Evolutionary conservation across 768 basidiomycete genomes (phyloP), one percentile per base, ranked within the genome.

Genomic region (Artomyces pyxidatus): DNA sequence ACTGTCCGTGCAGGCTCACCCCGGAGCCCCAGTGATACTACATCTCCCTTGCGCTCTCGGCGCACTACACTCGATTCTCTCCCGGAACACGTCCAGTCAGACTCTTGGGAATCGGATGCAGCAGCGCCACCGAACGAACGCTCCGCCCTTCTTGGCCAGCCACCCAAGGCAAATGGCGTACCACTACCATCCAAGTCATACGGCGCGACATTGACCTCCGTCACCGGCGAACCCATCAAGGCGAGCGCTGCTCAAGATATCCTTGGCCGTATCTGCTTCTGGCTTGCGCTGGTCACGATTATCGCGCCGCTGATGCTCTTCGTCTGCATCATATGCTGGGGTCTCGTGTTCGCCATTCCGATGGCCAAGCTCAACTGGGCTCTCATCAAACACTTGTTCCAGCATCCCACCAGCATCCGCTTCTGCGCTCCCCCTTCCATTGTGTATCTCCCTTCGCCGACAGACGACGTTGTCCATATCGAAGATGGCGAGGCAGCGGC

Each of bases 331-430:
- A 69, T 91, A 45, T 98, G 96, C 69, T 99, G 94, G 93, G 92
- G 76, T n/a, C 74, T 92, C 52, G 83, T 99, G 52, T 75, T 99
- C 63, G 88, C 94, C 49, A 88, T 99, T 55, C 96, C 96, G 3
- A 99, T 99, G 96, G 96, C 94, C 27, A 95, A 87, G 64, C 76
- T 99, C 44, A 90, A 83, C 57, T 98, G 95, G 95, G 89, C 81
- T n/a, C 76, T 99, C 38, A 75, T 98, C 61, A 81, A 83, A 40
- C 77, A 88, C 63, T 74, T 99, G 44, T 82, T 84, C 60, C 66
- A 74, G 46, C 82, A 84, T 52, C 93, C 96, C 0, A 82, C 83
- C 26, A 75, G 76, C 35, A 85, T 99, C 56, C 88, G 95, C 47
- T 98, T 99, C 71, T 93, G 93, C 56, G 80, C 92, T 3, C 86